A percentile compares a stretch with the other conserved stretches of the same genome.
These are phyloP conservation scores for Goniomonas avonlea DNA, from an alignment of 78 protist species.

Conservation along the genomic window DNA sequence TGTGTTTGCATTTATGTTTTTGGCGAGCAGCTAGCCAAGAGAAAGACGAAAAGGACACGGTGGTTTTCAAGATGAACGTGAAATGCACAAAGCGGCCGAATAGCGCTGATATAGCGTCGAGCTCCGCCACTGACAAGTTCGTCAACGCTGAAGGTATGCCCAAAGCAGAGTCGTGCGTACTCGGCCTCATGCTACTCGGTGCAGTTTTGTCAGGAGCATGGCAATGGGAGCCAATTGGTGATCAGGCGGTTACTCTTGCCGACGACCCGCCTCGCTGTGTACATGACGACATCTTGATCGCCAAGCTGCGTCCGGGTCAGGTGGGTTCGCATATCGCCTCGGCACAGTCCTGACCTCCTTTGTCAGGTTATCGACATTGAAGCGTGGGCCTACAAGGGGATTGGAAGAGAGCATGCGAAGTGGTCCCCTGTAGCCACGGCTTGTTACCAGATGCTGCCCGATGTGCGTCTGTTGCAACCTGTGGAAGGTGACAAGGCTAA, in stretches of 20 bases:
- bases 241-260: constrained; percentile 52
- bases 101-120: no score
- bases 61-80: constrained; percentile 31
- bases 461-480: constrained; percentile 29
- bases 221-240: constrained; percentile 75
- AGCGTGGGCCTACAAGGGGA: constrained; percentile 57
- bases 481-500: constrained; percentile 62
- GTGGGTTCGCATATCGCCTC: background rate
- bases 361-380: constrained; percentile 45
- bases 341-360: background rate
- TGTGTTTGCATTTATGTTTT: no score
- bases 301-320: constrained; percentile 78
- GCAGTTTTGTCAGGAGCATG: constrained; percentile 31
- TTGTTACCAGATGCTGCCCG: constrained; percentile 80
- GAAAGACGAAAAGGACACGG: constrained; percentile 26
- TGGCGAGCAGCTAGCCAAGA: background rate
- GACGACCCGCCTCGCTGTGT: constrained; percentile 59
- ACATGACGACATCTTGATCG: constrained; percentile 76
- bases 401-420: constrained; percentile 88
- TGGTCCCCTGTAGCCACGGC: constrained; percentile 94
- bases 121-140: background rate
- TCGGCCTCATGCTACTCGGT: no score
- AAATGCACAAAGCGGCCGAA: no score
- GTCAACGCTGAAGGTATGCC: background rate
- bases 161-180: no score